These are phyloP conservation scores for Phaeomoniella chlamydospora DNA, from an alignment of 2,329 filamentous ascomycete species.

Conservation along the genomic window DNA sequence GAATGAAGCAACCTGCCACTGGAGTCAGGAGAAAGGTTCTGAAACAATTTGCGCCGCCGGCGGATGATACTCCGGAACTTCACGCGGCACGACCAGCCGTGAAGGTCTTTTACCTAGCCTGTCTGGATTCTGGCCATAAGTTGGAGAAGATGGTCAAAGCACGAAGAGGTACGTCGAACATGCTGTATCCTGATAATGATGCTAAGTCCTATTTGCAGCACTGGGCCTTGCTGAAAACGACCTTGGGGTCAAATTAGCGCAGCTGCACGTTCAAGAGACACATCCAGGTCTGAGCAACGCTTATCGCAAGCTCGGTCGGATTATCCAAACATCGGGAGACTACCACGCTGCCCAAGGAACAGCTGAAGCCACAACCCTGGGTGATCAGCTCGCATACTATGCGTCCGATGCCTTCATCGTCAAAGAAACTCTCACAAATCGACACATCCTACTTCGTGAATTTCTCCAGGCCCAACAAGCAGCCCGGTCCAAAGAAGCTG, in stretches of 20 bases:
- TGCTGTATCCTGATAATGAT: background rate
- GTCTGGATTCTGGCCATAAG: slow-evolving; percentile 96
- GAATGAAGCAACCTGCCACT: slow-evolving; percentile 92
- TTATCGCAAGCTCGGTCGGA: slow-evolving; percentile 87
- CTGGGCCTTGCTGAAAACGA: slow-evolving; percentile 86
- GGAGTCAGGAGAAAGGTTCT: slow-evolving; percentile 88
- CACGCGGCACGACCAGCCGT: slow-evolving; percentile 79
- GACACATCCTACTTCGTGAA: slow-evolving; percentile 89
- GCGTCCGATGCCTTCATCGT: slow-evolving; percentile 94
- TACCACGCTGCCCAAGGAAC: slow-evolving; percentile 94
- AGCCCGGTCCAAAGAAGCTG: slow-evolving; percentile 67
- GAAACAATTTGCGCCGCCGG: slow-evolving; percentile 95
- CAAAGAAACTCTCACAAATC: slow-evolving; percentile 94
- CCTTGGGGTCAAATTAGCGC: slow-evolving; percentile 76
- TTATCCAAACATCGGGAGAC: slow-evolving; percentile 85
- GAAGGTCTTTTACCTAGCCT: slow-evolving; percentile 87
- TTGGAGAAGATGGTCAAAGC: slow-evolving; percentile 88
- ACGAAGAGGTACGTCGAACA: slow-evolving; percentile 54
- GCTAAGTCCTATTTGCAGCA: slow-evolving; percentile 35
- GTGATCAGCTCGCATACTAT: slow-evolving; percentile 87
- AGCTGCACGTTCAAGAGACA: slow-evolving; percentile 79
- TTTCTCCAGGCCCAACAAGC: slow-evolving; percentile 79
- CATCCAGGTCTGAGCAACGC: slow-evolving; percentile 78
- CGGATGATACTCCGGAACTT: slow-evolving; percentile 91
- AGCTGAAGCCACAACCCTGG: slow-evolving; percentile 85